phyloP scores from a whole-genome alignment of 78 protist species.

The Isochrysis galbana region DNA sequence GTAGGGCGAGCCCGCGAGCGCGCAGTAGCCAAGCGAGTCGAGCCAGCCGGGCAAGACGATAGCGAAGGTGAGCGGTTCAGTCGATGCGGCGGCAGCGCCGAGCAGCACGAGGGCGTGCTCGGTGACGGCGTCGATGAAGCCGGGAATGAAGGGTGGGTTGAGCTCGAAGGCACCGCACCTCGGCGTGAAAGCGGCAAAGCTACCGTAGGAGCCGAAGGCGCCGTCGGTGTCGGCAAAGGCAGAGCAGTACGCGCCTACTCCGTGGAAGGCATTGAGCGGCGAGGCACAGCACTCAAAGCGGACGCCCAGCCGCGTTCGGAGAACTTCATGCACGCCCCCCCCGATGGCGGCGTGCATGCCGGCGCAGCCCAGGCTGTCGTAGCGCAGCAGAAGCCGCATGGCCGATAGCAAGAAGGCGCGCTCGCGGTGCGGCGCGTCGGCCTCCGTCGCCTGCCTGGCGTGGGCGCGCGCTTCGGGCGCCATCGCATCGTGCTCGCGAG shows the following conservation, averaged over 20 bases:
- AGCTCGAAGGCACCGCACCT: constrained; percentile 53
- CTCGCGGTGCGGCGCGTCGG: no score
- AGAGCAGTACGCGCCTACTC: not conserved
- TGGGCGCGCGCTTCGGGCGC: no score
- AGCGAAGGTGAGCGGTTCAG: not conserved
- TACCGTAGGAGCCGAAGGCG: constrained; percentile 55
- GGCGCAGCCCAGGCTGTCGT: not conserved
- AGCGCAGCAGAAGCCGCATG: no score
- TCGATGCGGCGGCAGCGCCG: not conserved
- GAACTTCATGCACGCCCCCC: not conserved
- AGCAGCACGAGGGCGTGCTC: not conserved
- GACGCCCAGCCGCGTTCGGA: constrained; percentile 13
- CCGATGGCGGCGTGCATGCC: not conserved
- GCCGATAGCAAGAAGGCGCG: no score
- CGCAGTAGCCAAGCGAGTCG: not conserved
- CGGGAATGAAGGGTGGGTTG: constrained; percentile 57
- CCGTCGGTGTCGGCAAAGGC: constrained; percentile 41
- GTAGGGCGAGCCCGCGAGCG: not conserved
- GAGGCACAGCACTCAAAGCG: constrained; percentile 49
- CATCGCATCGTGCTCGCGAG: no score
- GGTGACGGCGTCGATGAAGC: not conserved
- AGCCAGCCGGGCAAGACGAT: not conserved
- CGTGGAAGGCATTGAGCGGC: constrained; percentile 32
- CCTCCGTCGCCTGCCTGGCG: no score
- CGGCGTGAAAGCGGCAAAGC: constrained; percentile 37